These are phyloP conservation scores for Zalerion maritima DNA, from an alignment of 495 filamentous ascomycete species.

Conservation along the genomic window DNA sequence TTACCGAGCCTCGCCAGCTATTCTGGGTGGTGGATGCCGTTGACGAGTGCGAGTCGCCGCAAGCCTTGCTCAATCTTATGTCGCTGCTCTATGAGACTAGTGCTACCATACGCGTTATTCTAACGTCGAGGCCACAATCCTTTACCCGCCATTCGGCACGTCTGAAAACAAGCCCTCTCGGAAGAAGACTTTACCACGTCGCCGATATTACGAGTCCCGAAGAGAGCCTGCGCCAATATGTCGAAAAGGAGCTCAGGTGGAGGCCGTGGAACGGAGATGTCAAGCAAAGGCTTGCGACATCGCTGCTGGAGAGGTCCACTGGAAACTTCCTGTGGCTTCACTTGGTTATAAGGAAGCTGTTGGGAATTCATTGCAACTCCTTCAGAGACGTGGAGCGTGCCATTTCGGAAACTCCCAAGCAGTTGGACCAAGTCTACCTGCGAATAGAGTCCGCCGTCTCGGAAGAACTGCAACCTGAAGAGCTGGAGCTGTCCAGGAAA, in stretches of 20 bases:
- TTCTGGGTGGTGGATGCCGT: slow-evolving; percentile 18
- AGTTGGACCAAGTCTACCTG: slow-evolving; percentile 2
- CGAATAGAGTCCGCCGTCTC: background rate
- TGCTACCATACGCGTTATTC: slow-evolving; percentile 1
- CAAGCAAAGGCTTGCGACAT: slow-evolving; percentile 6
- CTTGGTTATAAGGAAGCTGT: no score
- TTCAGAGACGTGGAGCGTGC: background rate
- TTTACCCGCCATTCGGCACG: slow-evolving; percentile 3
- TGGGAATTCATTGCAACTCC: no score
- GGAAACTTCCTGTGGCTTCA: slow-evolving; percentile 15
- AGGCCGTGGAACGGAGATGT: slow-evolving; percentile 7
- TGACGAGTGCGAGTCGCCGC: slow-evolving; percentile 14
- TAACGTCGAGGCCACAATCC: slow-evolving; percentile 1
- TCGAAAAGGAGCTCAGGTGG: slow-evolving; percentile 7
- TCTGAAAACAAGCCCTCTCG: slow-evolving; percentile 1
- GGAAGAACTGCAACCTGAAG: no score
- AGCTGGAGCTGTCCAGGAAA: no score
- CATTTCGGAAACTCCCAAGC: background rate
- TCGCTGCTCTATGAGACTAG: slow-evolving; percentile 1
- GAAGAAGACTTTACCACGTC: slow-evolving; percentile 1
- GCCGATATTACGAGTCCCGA: background rate
- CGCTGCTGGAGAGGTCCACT: slow-evolving; percentile 8
- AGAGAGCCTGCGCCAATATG: slow-evolving; percentile 4
- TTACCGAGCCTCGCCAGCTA: slow-evolving; percentile 4
- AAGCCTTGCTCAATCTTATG: slow-evolving; percentile 10